Percentiles rank a stretch among this genome's conserved stretches.
These are phyloP conservation scores for Aquilaria yunnanensis DNA, from an alignment of 345 rosid genomes.

Conservation along the genomic window DNA sequence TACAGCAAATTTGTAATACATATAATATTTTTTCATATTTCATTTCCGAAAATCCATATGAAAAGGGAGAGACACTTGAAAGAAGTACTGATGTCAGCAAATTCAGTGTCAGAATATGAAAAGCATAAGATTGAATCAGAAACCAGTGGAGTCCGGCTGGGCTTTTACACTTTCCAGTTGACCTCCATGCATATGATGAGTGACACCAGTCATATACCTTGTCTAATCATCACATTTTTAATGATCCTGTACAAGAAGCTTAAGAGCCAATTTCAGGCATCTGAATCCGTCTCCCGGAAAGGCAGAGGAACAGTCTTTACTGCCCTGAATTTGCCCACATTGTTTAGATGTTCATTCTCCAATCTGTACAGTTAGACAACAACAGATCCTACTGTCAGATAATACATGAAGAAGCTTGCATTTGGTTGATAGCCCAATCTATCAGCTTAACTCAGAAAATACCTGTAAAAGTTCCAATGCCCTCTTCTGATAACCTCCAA, in stretches of 20 bases:
- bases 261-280: constrained; percentile 26
- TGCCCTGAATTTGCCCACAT: constrained; percentile 83
- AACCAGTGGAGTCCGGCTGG: too few relatives aligned
- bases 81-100: too few relatives aligned
- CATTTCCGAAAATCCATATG: too few relatives aligned
- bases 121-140: too few relatives aligned
- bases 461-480: constrained; percentile 99
- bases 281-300: constrained; percentile 64
- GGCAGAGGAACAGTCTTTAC: constrained; percentile 88
- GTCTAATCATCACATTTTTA: constrained; percentile 2
- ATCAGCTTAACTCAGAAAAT: constrained; percentile 3
- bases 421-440: neutral
- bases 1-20: too few relatives aligned
- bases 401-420: neutral
- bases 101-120: too few relatives aligned
- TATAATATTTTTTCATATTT: too few relatives aligned
- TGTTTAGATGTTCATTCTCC: constrained; percentile 92
- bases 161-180: too few relatives aligned
- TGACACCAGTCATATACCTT: neutral
- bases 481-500: constrained; percentile 89
- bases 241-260: constrained; percentile 7
- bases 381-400: neutral
- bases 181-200: too few relatives aligned
- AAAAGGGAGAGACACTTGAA: too few relatives aligned
- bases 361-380: constrained; percentile 30